A percentile compares a stretch with the other conserved stretches of the same genome.
These are phyloP conservation scores for Fraxinus baroniana DNA, from an alignment of 305 asterid genomes.

Conservation along the genomic window DNA sequence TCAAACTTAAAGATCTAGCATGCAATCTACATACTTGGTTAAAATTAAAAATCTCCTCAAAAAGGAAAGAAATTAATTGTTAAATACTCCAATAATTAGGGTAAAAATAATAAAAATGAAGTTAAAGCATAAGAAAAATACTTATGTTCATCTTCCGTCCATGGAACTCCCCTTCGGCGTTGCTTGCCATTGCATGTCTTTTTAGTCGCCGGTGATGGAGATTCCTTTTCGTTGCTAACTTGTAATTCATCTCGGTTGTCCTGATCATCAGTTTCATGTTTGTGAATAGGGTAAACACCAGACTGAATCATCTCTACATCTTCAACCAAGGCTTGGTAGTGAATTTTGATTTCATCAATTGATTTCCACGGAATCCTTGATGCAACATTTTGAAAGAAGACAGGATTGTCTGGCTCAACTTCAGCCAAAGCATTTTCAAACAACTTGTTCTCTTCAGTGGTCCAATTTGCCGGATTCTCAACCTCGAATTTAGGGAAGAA, in stretches of 20 bases:
- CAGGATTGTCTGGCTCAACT: conserved; percentile 15
- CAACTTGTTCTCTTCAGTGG: conserved; percentile 31
- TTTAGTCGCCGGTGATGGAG: background rate
- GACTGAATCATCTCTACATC: conserved; percentile 38
- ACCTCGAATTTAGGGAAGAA: conserved; percentile 15
- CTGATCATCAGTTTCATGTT: conserved; percentile 12
- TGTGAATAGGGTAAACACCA: conserved; percentile 25
- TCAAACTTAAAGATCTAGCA: background rate
- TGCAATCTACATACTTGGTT: background rate
- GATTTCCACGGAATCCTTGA: conserved; percentile 35
- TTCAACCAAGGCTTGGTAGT: conserved; percentile 30
- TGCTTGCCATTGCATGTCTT: conserved; percentile 12
- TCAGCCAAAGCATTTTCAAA: conserved; percentile 38
- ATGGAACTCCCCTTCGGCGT: conserved; percentile 32
- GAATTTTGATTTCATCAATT: conserved; percentile 28
- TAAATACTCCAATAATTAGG: background rate
- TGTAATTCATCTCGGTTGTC: background rate
- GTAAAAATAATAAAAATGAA: background rate
- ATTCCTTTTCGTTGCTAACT: background rate
- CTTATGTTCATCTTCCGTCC: conserved; percentile 55
- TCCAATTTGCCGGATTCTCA: conserved; percentile 26
- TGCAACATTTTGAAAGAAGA: conserved; percentile 30
- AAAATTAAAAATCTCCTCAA: background rate
- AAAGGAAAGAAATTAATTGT: background rate
- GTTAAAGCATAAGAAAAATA: conserved; percentile 6